Evolutionary conservation across 208 protist genomes (phyloP).

Genomic region (Blastocrithidia nonstop): DNA sequence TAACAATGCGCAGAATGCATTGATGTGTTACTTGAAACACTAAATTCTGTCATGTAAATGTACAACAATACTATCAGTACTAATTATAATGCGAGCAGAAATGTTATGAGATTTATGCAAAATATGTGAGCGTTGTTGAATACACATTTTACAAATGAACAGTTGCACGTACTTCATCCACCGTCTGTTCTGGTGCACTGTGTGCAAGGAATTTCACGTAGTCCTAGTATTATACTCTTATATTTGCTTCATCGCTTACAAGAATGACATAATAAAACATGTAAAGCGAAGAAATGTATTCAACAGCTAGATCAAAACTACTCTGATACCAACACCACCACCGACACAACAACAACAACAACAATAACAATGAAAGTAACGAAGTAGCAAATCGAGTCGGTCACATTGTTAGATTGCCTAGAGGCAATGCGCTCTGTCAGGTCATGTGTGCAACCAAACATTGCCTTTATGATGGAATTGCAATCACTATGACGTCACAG

Average conservation of each 20-base stretch:
- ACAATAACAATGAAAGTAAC: neutral
- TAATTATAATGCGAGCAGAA: neutral
- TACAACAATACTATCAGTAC: too few species aligned
- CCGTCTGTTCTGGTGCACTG: conserved; percentile 51
- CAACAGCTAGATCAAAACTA: too few species aligned
- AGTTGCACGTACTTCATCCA: neutral
- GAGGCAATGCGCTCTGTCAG: conserved; percentile 22
- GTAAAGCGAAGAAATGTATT: too few species aligned
- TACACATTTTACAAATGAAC: neutral
- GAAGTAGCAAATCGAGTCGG: neutral
- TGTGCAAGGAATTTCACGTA: conserved; percentile 55
- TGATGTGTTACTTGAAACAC: too few species aligned
- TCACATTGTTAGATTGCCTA: conserved; percentile 16
- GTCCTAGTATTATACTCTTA: conserved; percentile 42
- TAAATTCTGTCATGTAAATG: too few species aligned
- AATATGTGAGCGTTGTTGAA: neutral
- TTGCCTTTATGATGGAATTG: conserved; percentile 54
- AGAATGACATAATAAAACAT: neutral
- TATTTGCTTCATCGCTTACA: conserved; percentile 24
- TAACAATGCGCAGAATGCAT: too few species aligned
- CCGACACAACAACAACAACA: neutral
- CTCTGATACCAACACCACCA: neutral
- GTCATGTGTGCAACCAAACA: conserved; percentile 32
- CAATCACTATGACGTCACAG: conserved; percentile 19
- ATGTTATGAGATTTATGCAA: neutral